These are phyloP conservation scores for Lachancea dasiensis DNA, from an alignment of 805 yeast species.

Conservation along the genomic window DNA sequence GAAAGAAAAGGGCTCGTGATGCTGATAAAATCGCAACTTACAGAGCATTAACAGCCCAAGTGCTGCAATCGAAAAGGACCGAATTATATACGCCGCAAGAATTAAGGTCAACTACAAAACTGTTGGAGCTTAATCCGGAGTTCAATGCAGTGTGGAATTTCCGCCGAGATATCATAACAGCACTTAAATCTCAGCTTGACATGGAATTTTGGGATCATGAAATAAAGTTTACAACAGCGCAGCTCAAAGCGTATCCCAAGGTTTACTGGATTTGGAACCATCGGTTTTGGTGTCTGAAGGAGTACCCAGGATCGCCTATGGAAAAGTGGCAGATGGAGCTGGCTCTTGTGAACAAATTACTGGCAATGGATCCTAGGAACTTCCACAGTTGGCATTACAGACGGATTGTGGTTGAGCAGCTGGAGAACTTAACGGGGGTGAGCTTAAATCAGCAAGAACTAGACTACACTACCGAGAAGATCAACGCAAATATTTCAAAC, in stretches of 20 bases:
- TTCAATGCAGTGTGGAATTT: slow-evolving; percentile 86
- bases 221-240: slow-evolving; percentile 50
- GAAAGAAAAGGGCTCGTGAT: slow-evolving; percentile 51
- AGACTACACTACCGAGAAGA: slow-evolving; percentile 68
- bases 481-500: slow-evolving; percentile 80
- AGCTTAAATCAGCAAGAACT: slow-evolving; percentile 50
- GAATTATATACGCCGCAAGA: slow-evolving; percentile 34
- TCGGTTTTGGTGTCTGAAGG: slow-evolving; percentile 70
- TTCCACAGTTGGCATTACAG: slow-evolving; percentile 96
- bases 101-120: slow-evolving; percentile 47
- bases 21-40: slow-evolving; percentile 54
- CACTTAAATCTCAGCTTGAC: slow-evolving; percentile 19
- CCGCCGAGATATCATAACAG: slow-evolving; percentile 61
- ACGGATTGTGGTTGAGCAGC: slow-evolving; percentile 51
- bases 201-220: slow-evolving; percentile 44
- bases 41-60: slow-evolving; percentile 37
- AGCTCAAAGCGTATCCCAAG: slow-evolving; percentile 68
- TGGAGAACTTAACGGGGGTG: slow-evolving; percentile 20
- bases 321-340: slow-evolving; percentile 68
- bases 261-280: slow-evolving; percentile 98
- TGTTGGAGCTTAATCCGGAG: slow-evolving; percentile 74
- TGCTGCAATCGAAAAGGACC: slow-evolving; percentile 35
- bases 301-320: slow-evolving; percentile 38
- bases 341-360: slow-evolving; percentile 57
- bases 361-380: slow-evolving; percentile 73